phyloP scores from a whole-genome alignment of 106 monocot genomes.

The Dioscorea alata region DNA sequence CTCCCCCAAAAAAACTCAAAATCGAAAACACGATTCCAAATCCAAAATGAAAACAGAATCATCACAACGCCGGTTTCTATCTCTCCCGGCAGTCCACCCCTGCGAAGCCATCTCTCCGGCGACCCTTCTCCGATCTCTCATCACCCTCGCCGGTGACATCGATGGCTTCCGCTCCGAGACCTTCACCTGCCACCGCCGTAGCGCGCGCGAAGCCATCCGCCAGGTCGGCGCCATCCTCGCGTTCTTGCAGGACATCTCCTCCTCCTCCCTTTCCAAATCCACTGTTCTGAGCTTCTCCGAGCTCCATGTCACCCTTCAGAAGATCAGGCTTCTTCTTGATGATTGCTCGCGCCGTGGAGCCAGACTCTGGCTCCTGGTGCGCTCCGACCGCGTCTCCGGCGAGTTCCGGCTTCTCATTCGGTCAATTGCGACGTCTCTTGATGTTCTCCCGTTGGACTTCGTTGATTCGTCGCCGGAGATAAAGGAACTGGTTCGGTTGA shows the following conservation, averaged over 20 bases:
- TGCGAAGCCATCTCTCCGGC: conserved; percentile 30
- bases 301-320: conserved; percentile 71
- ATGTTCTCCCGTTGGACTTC: conserved; percentile 34
- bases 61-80: conserved; percentile 29
- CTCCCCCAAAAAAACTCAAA: not conserved
- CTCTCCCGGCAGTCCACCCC: conserved; percentile 42
- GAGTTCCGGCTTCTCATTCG: conserved; percentile 51
- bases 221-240: conserved; percentile 25
- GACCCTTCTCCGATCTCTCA: conserved; percentile 36
- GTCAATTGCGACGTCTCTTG: conserved; percentile 46
- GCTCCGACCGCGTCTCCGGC: conserved; percentile 25
- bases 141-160: conserved; percentile 25
- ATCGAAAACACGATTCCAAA: not conserved
- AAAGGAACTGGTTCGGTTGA: conserved; percentile 39
- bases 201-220: conserved; percentile 25
- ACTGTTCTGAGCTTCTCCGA: conserved; percentile 41
- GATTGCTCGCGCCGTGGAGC: conserved; percentile 51
- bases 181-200: conserved; percentile 26
- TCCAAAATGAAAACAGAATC: not conserved
- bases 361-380: conserved; percentile 48
- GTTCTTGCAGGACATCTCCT: conserved; percentile 36
- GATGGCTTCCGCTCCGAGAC: not conserved
- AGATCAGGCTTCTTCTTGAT: conserved; percentile 30
- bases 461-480: conserved; percentile 25
- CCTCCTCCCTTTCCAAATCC: conserved; percentile 10